phyloP scores from a whole-genome alignment of 2,329 filamentous ascomycete genomes.

The Pseudogymnoascus sp. region DNA sequence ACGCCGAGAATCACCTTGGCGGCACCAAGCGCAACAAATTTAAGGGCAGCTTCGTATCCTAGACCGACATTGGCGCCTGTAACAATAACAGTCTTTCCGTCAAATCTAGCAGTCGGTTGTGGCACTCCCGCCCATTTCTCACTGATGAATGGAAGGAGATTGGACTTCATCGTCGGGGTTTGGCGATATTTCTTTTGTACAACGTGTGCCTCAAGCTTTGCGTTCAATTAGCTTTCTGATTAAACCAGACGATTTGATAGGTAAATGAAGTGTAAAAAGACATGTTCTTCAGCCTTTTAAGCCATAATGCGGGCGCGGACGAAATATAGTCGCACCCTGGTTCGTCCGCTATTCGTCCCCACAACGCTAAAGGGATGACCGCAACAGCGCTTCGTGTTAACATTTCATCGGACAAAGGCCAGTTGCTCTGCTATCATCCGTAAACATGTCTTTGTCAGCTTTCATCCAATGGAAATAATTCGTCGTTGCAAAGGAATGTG shows the following conservation, averaged over 20 bases:
- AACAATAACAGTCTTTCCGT: conserved; percentile 26
- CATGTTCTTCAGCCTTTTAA: not conserved
- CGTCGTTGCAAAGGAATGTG: not conserved
- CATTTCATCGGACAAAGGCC: not conserved
- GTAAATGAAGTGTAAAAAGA: not conserved
- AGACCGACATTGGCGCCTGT: conserved; percentile 38
- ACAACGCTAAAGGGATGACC: not conserved
- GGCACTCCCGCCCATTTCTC: not conserved
- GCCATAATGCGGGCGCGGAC: not conserved
- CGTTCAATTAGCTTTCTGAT: not conserved
- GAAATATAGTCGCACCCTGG: not conserved
- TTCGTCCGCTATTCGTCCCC: not conserved
- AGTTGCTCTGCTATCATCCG: not conserved
- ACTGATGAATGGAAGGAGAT: not conserved
- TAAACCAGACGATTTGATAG: not conserved
- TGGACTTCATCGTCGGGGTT: not conserved
- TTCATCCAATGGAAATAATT: not conserved
- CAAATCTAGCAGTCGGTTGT: conserved; percentile 12
- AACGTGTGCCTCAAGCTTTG: not conserved
- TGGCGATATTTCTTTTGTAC: not conserved
- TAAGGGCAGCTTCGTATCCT: conserved; percentile 32
- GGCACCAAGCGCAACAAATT: conserved; percentile 30
- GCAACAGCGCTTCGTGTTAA: not conserved
- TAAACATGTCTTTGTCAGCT: not conserved
- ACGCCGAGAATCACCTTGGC: conserved; percentile 35